Evolutionary conservation across 2,329 filamentous ascomycete genomes (phyloP).

Genomic region (Sporothrix brunneoviolacea): DNA sequence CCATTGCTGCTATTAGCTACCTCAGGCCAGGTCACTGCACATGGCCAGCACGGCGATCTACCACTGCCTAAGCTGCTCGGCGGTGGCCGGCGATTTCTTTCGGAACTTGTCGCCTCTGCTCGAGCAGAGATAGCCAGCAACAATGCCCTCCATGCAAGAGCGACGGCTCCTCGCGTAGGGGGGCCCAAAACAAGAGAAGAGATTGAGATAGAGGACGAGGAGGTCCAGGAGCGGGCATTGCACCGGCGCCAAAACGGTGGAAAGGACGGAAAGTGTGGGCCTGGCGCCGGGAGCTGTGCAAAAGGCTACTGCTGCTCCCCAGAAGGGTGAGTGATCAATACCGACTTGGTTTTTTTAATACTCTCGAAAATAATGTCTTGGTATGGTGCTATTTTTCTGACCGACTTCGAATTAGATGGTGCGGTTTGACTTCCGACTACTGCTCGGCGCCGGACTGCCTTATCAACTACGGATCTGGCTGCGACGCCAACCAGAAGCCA

Average conservation of each 20-base stretch:
- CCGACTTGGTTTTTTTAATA: not conserved
- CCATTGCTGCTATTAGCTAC: conserved; percentile 21
- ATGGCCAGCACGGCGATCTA: conserved; percentile 21
- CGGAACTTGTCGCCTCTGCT: conserved; percentile 17
- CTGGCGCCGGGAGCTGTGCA: conserved; percentile 24
- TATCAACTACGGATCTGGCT: conserved; percentile 53
- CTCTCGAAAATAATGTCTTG: too few species aligned
- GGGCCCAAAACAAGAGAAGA: conserved; percentile 4
- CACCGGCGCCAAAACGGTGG: conserved; percentile 20
- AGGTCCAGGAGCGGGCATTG: conserved; percentile 5
- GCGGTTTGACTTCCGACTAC: conserved; percentile 47
- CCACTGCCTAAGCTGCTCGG: conserved; percentile 24
- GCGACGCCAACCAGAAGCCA: conserved; percentile 51
- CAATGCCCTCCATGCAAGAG: not conserved
- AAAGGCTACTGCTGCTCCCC: conserved; percentile 29
- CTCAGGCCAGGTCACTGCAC: conserved; percentile 22
- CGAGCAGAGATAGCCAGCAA: not conserved
- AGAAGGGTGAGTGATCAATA: conserved; percentile 22
- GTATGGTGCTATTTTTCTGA: too few species aligned
- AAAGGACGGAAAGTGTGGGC: conserved; percentile 24
- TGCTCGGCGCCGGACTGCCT: conserved; percentile 57
- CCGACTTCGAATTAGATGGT: conserved; percentile 28
- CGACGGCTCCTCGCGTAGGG: not conserved
- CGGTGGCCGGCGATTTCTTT: conserved; percentile 23
- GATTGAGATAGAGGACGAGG: not conserved